Evolutionary conservation across 495 filamentous ascomycete genomes (phyloP), one percentile per base, ranked within the genome.

Genomic region (Mycothermus thermophilus): DNA sequence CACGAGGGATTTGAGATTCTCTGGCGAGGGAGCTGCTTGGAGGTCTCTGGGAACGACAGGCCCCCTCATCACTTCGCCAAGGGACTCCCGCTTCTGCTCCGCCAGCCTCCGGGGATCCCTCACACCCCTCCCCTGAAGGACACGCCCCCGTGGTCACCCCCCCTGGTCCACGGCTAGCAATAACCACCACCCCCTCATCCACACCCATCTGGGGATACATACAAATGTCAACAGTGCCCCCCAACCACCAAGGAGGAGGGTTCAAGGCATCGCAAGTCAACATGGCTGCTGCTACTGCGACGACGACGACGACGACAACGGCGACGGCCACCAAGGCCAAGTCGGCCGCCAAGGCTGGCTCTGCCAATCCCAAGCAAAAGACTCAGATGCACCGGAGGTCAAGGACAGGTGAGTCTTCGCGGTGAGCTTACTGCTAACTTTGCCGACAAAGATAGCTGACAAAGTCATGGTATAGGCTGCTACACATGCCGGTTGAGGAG

Each of bases 401-500:
- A 46, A 78, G 88, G 52, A 90, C 85, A 72, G 88, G 88, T 92
- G 65, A 41, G 78, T 58, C 34, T 27, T 27, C 26, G 35, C 30
- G 17, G 17, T 5, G 32, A 26, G 27, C 41, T 42, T 45, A 34
- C 37, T 22, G n/a, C n/a, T n/a, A n/a, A n/a, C n/a, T n/a, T n/a
- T 25, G 22, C 22, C 22, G 22, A 6, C 22, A 14, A 18, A 26
- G 12, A 26, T 14, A 26, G 27, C 27, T 35, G 13, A 25, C 11
- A 25, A 12, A 33, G 43, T 34, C 20, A 24, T 35, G 31, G 25
- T 47, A 18, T 57, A 96, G 90, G 90, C 32, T 97, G 90, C 72
- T 97, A 88, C 59, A 96, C 88, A 35, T 97, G 90, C 66, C 79
- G 90, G 49, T 60, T 97, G 42, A 76, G 90, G 52, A 62, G 90